Conservation (phyloP, 208 protist species). For the Tetramitus jugosus region DNA sequence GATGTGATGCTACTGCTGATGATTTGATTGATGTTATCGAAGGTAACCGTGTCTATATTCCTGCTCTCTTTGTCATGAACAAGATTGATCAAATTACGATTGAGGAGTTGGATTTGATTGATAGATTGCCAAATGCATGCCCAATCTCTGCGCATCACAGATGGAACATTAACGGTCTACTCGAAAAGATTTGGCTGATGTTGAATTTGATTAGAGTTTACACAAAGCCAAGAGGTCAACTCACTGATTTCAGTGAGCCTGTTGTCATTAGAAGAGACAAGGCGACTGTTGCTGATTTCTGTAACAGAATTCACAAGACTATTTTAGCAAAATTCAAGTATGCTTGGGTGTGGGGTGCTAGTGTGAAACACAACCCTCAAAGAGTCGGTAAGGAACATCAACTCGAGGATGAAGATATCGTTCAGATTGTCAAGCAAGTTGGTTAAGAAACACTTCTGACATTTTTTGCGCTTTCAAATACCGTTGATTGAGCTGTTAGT, state of each 20-base stretch:
- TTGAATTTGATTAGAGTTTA: conserved; percentile 93
- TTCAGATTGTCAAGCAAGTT: conserved; percentile 95
- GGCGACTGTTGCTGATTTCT: conserved; percentile 87
- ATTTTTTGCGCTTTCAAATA: too few species aligned
- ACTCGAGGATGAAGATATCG: conserved; percentile 96
- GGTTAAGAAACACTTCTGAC: too few species aligned
- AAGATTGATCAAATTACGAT: conserved; percentile 97
- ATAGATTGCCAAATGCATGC: conserved; percentile 88
- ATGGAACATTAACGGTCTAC: conserved; percentile 93
- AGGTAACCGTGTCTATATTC: conserved; percentile 89
- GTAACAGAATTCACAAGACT: conserved; percentile 90
- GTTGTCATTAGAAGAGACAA: conserved; percentile 82
- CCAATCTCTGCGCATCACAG: conserved; percentile 88
- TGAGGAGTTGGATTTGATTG: conserved; percentile 91
- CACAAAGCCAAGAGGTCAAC: conserved; percentile 93
- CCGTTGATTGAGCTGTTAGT: too few species aligned
- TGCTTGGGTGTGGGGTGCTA: conserved; percentile 94
- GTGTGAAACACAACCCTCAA: conserved; percentile 94
- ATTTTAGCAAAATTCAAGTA: conserved; percentile 95
- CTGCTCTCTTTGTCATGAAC: conserved; percentile 92
- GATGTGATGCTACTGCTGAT: conserved; percentile 81
- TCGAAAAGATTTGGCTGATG: conserved; percentile 97
- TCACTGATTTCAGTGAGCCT: conserved; percentile 93
- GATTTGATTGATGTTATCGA: conserved; percentile 97
- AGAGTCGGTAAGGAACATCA: conserved; percentile 90